phyloP scores from a whole-genome alignment of 352 stramenopile species.

The Bremia lactucae region DNA sequence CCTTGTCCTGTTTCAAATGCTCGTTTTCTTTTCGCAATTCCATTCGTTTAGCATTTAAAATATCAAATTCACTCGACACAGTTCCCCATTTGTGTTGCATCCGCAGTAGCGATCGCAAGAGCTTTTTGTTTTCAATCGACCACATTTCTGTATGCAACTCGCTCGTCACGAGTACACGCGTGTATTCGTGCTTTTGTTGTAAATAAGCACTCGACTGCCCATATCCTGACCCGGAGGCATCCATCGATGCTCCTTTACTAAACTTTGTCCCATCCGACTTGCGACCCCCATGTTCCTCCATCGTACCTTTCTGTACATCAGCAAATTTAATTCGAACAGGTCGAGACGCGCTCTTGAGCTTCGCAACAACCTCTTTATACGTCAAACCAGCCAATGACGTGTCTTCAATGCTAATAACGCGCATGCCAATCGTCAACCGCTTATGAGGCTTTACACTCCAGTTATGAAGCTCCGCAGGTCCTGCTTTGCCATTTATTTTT shows the following conservation, averaged over 20 bases:
- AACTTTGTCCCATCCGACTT: conserved; percentile 21
- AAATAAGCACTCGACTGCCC: conserved; percentile 53
- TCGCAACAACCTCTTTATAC: conserved; percentile 76
- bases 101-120: conserved; percentile 38
- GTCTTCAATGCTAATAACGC: conserved; percentile 69
- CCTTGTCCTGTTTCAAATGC: conserved; percentile 52
- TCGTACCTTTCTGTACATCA: conserved; percentile 64
- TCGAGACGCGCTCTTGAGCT: conserved; percentile 57
- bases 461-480: conserved; percentile 79
- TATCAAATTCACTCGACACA: conserved; percentile 58
- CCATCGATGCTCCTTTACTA: conserved; percentile 5
- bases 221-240: conserved; percentile 7
- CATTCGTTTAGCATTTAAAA: conserved; percentile 43
- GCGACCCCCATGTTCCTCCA: conserved; percentile 56
- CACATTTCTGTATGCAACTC: conserved; percentile 81
- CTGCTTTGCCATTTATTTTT: conserved; percentile 80
- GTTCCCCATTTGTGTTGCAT: conserved; percentile 63
- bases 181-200: conserved; percentile 74
- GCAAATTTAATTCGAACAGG: conserved; percentile 75
- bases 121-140: conserved; percentile 78
- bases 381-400: conserved; percentile 55
- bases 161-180: conserved; percentile 64
- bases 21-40: conserved; percentile 73
- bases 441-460: conserved; percentile 82
- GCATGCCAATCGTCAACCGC: conserved; percentile 75